Base-by-base conservation (phyloP, 306 rosid genomes). In the Malus sylvestris region DNA sequence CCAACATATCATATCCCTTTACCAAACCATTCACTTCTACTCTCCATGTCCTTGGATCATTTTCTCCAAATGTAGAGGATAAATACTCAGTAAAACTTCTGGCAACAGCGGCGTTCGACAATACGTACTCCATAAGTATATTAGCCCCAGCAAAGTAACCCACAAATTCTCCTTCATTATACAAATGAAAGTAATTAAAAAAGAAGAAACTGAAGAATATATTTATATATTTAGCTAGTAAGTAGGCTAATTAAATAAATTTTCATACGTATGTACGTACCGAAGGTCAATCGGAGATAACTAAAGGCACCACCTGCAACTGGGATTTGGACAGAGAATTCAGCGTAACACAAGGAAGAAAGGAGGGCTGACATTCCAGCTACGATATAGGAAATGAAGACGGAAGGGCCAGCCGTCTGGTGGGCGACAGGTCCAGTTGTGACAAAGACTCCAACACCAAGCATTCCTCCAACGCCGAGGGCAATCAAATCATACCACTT, bases 271-370 rank as follows among this genome's bases (percentile, higher is more conserved):
- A 51, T 51, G 55, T 23, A 61, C 65, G 59, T 87, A 94, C 98
- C 98, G 67, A 94, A 92, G 49, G 97, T 94, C 67, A 92, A 67
- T 81, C 98, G 86, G 62, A 94, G 80, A 69, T 94, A 94, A 75
- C 98, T 92, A 82, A 94, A 94, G 74, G 98, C 98, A 67, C 97
- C 98, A 25, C 98, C 98, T 14, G 98, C 98, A 44, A 89, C 98
- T 1, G 98, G 94, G 53, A 94, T 87, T 79, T 94, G 96, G 73
- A 94, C 96, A 7, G 98, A 86, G 78, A 94, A 94, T 69, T 94
- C 98, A 58, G 97, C 86, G 84, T 94, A 94, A 76, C 98, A 94
- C 72, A 92, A 52, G 73, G 98, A 92, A 65, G 97, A 94, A 10
- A 94, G 93, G 68, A 94, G 95, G 20, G 98, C 97, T 19, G 96